phyloP scores from a whole-genome alignment of 306 rosid genomes.

The Glycine latifolia region DNA sequence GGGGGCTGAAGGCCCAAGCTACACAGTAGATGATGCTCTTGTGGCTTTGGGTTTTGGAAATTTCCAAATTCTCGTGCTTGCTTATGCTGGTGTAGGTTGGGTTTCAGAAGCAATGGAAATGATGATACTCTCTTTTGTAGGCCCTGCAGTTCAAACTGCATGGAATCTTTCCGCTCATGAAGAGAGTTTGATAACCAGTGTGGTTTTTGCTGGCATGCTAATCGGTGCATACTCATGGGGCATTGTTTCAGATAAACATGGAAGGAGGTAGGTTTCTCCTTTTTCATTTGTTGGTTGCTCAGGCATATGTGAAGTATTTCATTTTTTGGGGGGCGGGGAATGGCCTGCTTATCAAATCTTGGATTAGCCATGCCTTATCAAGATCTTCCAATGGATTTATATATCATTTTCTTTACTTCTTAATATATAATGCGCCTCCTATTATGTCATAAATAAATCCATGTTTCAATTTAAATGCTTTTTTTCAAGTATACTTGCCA shows the following conservation, averaged over 20 bases:
- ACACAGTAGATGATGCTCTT: slow-evolving; percentile 92
- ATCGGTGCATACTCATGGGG: slow-evolving; percentile 95
- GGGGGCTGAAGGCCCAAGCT: slow-evolving; percentile 55
- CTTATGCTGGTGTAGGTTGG: slow-evolving; percentile 97
- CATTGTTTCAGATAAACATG: slow-evolving; percentile 84
- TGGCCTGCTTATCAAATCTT: slow-evolving; percentile 13
- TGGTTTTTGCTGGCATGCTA: slow-evolving; percentile 89
- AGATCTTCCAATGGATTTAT: slow-evolving; percentile 2
- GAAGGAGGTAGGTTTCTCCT: slow-evolving; percentile 66
- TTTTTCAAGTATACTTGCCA: not conserved
- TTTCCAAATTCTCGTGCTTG: slow-evolving; percentile 83
- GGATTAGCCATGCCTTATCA: slow-evolving; percentile 21
- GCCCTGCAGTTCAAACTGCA: slow-evolving; percentile 91
- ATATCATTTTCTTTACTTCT: not conserved
- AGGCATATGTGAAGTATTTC: slow-evolving; percentile 2
- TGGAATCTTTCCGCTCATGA: slow-evolving; percentile 84
- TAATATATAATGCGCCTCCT: not conserved
- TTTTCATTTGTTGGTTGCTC: slow-evolving; percentile 1
- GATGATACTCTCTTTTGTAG: slow-evolving; percentile 96
- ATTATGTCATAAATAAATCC: not conserved
- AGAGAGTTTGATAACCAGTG: slow-evolving; percentile 80
- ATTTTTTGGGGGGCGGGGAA: not conserved
- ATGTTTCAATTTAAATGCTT: not conserved
- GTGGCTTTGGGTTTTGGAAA: slow-evolving; percentile 80
- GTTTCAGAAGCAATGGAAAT: slow-evolving; percentile 98